Base-by-base conservation (phyloP, 2,329 filamentous ascomycete genomes). In the Zasmidium cellare region DNA sequence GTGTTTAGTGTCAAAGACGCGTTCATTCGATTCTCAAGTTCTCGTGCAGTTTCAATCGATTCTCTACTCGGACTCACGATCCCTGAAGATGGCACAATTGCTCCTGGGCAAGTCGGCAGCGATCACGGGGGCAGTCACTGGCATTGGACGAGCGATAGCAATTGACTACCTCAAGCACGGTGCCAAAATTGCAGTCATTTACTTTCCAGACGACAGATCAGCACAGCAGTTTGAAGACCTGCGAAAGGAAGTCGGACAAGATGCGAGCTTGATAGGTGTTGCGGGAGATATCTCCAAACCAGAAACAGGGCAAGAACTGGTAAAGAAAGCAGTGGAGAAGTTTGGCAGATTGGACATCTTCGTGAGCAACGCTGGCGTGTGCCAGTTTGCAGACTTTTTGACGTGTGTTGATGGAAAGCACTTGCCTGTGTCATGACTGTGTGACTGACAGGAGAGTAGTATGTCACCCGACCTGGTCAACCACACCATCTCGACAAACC, bases 301-400 rank as follows among this genome's bases (percentile, higher is more conserved):
- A 0, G 83, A 86, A 59, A 92, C 91, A 0, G 90, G 89, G 9
- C 77, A 80, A 46, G 77, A 82, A 24, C 82, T 96, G 22, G 87
- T 96, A 5, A 76, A 78, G 12, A 80, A 82, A 63, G 87, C 88
- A 0, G 87, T 92, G 1, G 73, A 82, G 57, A 75, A 77, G 57
- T 88, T 85, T 71, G 79, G 81, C 14, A 71, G 77, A 38, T 57
- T 82, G 41, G 78, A 82, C 74, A 79, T 96, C 6, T 93, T 93
- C 74, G 89, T 96, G 24, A 90, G 87, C 73, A 96, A 96, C 77
- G 92, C 92, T 3, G 92, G 92, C 6, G 84, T 96, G 58, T 96
- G 91, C 79, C 84, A 89, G 63, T 97, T 97, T 75, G 87, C 88
- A 58, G 90, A 96, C 65, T 96, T 97, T 70, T 76, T 97, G 22